phyloP scores from a whole-genome alignment of 805 yeast species.

The Saccharomycopsis javanensis region DNA sequence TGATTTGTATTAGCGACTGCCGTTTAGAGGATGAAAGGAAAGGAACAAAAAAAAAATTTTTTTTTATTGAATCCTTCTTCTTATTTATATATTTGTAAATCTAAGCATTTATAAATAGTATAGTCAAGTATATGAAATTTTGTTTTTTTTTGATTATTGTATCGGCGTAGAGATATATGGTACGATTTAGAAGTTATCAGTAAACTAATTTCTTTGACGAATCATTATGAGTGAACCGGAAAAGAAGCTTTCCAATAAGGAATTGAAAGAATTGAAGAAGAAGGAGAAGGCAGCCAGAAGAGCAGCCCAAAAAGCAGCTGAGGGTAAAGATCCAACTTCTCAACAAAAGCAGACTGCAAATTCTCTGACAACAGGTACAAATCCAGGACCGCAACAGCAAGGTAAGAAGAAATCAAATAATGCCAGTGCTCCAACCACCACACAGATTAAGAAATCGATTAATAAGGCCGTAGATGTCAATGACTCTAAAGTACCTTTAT shows the following conservation, averaged over 20 bases:
- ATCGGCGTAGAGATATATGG: neutral
- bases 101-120: too few relatives aligned
- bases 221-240: neutral
- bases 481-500: conserved; percentile 46
- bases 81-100: neutral
- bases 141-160: neutral
- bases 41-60: neutral
- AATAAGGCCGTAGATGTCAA: conserved; percentile 31
- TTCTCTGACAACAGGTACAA: conserved; percentile 22
- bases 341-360: neutral
- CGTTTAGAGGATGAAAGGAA: too few relatives aligned
- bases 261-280: conserved; percentile 78
- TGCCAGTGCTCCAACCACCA: conserved; percentile 37
- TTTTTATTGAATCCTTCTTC: neutral
- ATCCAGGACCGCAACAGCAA: conserved; percentile 29
- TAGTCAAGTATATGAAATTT: too few relatives aligned
- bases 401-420: conserved; percentile 34
- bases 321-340: conserved; percentile 1
- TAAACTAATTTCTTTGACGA: too few relatives aligned
- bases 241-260: conserved; percentile 50
- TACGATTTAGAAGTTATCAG: too few relatives aligned
- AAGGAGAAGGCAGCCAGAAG: conserved; percentile 87
- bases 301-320: conserved; percentile 62
- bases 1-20: too few relatives aligned
- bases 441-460: conserved; percentile 42